phyloP scores from a whole-genome alignment of 23 red algal genomes.

The Agarophyton chilense region DNA sequence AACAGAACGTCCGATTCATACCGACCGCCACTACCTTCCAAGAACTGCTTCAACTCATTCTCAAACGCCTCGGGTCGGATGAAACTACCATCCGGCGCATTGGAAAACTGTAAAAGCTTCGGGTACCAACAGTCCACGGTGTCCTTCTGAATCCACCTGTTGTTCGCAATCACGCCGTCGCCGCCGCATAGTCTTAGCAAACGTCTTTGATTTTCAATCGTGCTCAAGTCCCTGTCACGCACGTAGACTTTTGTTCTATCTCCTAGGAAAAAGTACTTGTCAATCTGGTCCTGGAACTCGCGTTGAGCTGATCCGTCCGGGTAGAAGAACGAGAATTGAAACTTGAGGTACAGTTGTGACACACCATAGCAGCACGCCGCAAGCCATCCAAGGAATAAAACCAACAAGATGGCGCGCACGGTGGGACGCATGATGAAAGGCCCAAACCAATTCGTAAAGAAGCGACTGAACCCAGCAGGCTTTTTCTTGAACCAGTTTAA shows the following conservation, averaged over 20 bases:
- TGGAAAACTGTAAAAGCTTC: background rate
- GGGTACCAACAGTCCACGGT: slow-evolving; percentile 79
- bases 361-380: slow-evolving; percentile 40
- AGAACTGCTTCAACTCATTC: background rate
- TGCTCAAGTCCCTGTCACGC: slow-evolving; percentile 51
- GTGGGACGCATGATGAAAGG: slow-evolving; percentile 43
- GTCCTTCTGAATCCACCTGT: slow-evolving; percentile 41
- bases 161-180: slow-evolving; percentile 47
- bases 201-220: slow-evolving; percentile 32
- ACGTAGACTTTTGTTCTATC: slow-evolving; percentile 57
- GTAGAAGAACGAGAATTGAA: slow-evolving; percentile 77
- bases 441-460: slow-evolving; percentile 57
- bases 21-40: background rate
- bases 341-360: slow-evolving; percentile 69
- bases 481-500: slow-evolving; percentile 63
- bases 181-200: slow-evolving; percentile 48
- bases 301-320: slow-evolving; percentile 52
- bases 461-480: slow-evolving; percentile 54
- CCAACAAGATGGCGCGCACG: slow-evolving; percentile 48
- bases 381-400: slow-evolving; percentile 43
- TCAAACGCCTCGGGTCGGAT: background rate
- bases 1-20: background rate
- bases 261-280: slow-evolving; percentile 42
- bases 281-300: slow-evolving; percentile 58
- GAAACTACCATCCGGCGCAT: background rate